These are phyloP conservation scores for Blepharisma japonicum DNA, from an alignment of 73 alveolate genomes.

Conservation along the genomic window DNA sequence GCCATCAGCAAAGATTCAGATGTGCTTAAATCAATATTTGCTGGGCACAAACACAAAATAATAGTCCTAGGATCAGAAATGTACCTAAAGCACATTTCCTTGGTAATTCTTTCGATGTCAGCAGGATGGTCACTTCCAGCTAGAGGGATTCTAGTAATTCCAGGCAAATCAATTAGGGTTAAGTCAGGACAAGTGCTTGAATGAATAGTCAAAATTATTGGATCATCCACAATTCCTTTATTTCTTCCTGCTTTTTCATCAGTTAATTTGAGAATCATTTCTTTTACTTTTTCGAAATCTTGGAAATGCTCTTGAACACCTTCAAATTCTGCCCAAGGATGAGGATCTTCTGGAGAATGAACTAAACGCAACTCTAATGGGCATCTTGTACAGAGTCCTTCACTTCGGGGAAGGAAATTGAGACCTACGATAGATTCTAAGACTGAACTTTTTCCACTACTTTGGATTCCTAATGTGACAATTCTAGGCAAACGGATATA, in stretches of 20 bases:
- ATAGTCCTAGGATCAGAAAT: slow-evolving; percentile 76
- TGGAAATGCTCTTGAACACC: slow-evolving; percentile 38
- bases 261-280: slow-evolving; percentile 76
- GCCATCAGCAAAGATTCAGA: slow-evolving; percentile 93
- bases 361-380: slow-evolving; percentile 79
- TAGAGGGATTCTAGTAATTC: slow-evolving; percentile 87
- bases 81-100: slow-evolving; percentile 68
- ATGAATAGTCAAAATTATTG: slow-evolving; percentile 71
- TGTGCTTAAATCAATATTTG: slow-evolving; percentile 89
- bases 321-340: background rate
- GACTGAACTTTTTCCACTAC: slow-evolving; percentile 85
- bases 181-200: slow-evolving; percentile 88
- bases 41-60: slow-evolving; percentile 91
- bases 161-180: slow-evolving; percentile 97
- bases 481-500: slow-evolving; percentile 58
- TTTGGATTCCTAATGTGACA: slow-evolving; percentile 73
- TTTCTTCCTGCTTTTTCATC: slow-evolving; percentile 69
- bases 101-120: slow-evolving; percentile 82
- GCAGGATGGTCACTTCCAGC: slow-evolving; percentile 84
- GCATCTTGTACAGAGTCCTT: slow-evolving; percentile 78
- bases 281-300: slow-evolving; percentile 69
- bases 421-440: slow-evolving; percentile 78
- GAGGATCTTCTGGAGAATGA: slow-evolving; percentile 34
- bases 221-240: slow-evolving; percentile 68
- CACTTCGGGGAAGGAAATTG: slow-evolving; percentile 81